Percentiles rank a stretch among this genome's conserved stretches.
These are phyloP conservation scores for Jimgerdemannia flammicorona DNA, from an alignment of 192 early-diverging fungal genomes.

Conservation along the genomic window DNA sequence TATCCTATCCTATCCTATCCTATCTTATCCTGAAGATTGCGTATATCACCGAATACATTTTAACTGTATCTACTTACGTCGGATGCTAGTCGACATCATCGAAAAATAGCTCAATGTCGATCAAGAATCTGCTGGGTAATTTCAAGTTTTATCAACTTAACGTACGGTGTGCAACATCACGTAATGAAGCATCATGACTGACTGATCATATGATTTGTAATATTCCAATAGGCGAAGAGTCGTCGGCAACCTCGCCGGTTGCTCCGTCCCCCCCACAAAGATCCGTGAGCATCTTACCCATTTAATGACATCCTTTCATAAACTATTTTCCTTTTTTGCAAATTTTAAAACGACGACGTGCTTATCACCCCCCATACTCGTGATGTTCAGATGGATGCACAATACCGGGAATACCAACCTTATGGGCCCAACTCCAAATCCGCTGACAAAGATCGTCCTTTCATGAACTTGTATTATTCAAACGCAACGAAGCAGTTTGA, in stretches of 20 bases:
- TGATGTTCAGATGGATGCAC: background rate
- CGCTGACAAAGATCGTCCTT: background rate
- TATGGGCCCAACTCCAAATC: background rate
- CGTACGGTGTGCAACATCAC: background rate
- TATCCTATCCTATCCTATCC: no score
- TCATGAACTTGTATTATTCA: background rate
- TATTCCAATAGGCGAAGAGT: background rate
- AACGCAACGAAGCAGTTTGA: background rate
- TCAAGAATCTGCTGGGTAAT: slow-evolving; percentile 6
- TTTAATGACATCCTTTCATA: no score
- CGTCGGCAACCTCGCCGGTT: background rate
- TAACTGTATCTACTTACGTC: no score
- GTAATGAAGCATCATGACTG: background rate
- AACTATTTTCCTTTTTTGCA: no score
- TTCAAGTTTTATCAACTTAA: background rate
- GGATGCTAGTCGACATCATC: background rate
- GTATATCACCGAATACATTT: no score
- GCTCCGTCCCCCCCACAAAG: background rate
- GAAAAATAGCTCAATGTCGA: slow-evolving; percentile 14
- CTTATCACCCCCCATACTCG: background rate
- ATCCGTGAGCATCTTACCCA: background rate
- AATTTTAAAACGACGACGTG: background rate
- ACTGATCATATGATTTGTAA: background rate
- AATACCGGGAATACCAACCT: background rate
- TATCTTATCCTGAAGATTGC: no score